These are phyloP conservation scores for Alternaria sp. DNA, from an alignment of 2,329 filamentous ascomycete genomes.

Conservation along the genomic window DNA sequence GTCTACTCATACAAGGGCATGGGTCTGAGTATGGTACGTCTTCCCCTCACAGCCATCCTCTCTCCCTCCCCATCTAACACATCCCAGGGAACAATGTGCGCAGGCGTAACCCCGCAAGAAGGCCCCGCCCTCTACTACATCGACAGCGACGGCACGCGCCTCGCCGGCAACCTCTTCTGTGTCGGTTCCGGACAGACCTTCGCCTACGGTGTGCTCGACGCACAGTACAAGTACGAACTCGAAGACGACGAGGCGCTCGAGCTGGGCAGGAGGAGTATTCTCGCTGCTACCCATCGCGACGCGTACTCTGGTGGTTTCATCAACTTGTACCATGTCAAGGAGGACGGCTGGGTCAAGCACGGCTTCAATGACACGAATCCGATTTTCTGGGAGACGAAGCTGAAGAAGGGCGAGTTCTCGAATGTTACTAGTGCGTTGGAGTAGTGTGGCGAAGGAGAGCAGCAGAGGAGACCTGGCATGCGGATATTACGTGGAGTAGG, in stretches of 20 bases:
- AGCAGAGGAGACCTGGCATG: no score
- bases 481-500: no score
- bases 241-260: constrained; percentile 86
- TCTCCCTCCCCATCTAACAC: constrained; percentile 10
- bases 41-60: no score
- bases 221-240: constrained; percentile 91
- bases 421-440: constrained; percentile 84
- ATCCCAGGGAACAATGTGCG: constrained; percentile 87
- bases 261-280: constrained; percentile 87
- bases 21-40: constrained; percentile 83
- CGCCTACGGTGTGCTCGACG: constrained; percentile 96
- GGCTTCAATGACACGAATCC: constrained; percentile 98
- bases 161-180: constrained; percentile 95
- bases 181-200: constrained; percentile 98
- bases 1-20: constrained; percentile 99
- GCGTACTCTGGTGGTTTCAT: constrained; percentile 99
- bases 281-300: constrained; percentile 95
- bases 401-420: constrained; percentile 97
- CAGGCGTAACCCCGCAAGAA: constrained; percentile 92
- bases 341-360: constrained; percentile 98
- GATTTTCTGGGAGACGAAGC: constrained; percentile 99
- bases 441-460: no score
- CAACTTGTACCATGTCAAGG: constrained; percentile 99
- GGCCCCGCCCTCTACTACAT: constrained; percentile 99
- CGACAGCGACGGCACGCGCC: constrained; percentile 92